A percentile compares a stretch with the other conserved stretches of the same genome.
Evolutionary conservation across 495 filamentous ascomycete species (phyloP).

Genomic region (Pyronema domesticum): DNA sequence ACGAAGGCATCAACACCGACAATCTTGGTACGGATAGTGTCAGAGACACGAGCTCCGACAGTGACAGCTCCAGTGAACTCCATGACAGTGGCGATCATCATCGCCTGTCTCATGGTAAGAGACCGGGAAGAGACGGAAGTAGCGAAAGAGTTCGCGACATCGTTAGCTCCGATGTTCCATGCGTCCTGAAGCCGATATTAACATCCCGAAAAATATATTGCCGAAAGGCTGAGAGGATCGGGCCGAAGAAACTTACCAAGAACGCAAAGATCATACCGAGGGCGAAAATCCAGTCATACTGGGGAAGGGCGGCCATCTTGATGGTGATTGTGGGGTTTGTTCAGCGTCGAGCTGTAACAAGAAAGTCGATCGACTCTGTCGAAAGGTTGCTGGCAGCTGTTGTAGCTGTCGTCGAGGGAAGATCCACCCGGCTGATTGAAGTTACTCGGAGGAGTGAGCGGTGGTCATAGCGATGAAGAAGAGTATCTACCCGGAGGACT

Average conservation of each 20-base stretch:
- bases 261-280: slow-evolving; percentile 61
- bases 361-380: neutral
- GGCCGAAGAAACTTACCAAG: slow-evolving; percentile 28
- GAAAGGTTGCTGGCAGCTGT: neutral
- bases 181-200: slow-evolving; percentile 20
- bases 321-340: neutral
- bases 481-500: neutral
- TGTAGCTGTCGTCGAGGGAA: neutral
- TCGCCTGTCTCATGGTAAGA: slow-evolving; percentile 47
- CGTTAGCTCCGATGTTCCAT: slow-evolving; percentile 36
- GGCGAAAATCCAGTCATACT: slow-evolving; percentile 55
- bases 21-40: slow-evolving; percentile 51
- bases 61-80: slow-evolving; percentile 49
- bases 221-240: neutral
- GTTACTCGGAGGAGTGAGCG: neutral
- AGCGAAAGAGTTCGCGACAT: slow-evolving; percentile 64
- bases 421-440: neutral
- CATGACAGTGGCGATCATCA: slow-evolving; percentile 47
- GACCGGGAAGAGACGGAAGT: slow-evolving; percentile 53
- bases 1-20: slow-evolving; percentile 36
- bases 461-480: neutral
- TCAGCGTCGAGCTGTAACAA: neutral
- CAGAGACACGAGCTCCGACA: slow-evolving; percentile 45
- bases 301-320: slow-evolving; percentile 26
- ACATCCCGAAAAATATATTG: neutral